Evolutionary conservation across 2,329 filamentous ascomycete species (phyloP).

Genomic region (Corniculantispora saksenae): DNA sequence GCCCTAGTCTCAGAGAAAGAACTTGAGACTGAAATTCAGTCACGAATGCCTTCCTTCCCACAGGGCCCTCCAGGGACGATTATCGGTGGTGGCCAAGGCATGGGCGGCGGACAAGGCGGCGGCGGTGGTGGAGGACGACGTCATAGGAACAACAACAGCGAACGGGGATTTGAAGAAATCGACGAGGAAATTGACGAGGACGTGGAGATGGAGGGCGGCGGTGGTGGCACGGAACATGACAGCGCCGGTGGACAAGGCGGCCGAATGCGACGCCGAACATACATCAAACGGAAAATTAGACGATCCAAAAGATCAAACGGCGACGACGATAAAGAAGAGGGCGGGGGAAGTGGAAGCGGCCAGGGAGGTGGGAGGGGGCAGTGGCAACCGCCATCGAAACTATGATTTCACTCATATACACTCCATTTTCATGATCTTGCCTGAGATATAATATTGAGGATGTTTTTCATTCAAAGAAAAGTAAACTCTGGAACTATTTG

Average conservation of each 20-base stretch:
- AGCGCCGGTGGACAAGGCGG: not conserved
- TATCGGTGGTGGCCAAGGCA: not conserved
- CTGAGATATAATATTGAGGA: not conserved
- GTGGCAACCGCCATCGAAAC: not conserved
- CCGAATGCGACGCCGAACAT: not conserved
- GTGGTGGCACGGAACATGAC: not conserved
- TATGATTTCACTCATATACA: not conserved
- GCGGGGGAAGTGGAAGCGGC: not conserved
- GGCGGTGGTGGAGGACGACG: not conserved
- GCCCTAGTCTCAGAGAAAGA: not conserved
- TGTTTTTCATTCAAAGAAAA: not conserved
- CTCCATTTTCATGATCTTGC: not conserved
- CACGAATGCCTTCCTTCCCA: not conserved
- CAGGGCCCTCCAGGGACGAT: not conserved
- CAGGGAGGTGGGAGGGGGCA: not conserved
- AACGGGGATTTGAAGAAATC: not conserved
- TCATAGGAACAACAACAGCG: not conserved
- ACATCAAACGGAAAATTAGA: not conserved
- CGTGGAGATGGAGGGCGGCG: not conserved
- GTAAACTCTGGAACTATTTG: not conserved
- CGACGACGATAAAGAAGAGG: not conserved
- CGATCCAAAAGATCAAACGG: not conserved
- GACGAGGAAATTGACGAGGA: conserved; percentile 3
- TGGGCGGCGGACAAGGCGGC: not conserved
- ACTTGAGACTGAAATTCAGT: not conserved